Percentiles rank a stretch among this genome's conserved stretches.
Evolutionary conservation across 805 yeast species (phyloP).

Genomic region (Saccharomyces mikatae): DNA sequence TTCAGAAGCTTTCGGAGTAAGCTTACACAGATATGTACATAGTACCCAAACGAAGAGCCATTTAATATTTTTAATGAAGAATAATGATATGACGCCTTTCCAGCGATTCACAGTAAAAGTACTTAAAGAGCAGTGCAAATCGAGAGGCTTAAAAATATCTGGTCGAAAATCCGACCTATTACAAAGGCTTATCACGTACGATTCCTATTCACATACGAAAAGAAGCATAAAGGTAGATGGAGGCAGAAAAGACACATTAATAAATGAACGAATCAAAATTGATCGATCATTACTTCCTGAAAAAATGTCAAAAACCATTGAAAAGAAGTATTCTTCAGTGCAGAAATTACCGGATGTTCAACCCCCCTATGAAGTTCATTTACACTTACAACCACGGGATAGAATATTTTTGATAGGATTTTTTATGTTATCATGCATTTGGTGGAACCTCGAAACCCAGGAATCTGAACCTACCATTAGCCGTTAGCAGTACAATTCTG

Average conservation of each 20-base stretch:
- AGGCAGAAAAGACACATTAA: not conserved
- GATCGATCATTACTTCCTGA: not conserved
- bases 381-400: not conserved
- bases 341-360: not conserved
- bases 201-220: not conserved
- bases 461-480: not conserved
- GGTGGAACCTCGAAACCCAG: not conserved
- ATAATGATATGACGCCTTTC: constrained; percentile 19
- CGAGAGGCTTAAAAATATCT: constrained; percentile 50
- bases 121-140: constrained; percentile 50
- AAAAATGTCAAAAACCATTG: not conserved
- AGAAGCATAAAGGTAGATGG: not conserved
- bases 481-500: not conserved
- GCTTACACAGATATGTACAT: constrained; percentile 20
- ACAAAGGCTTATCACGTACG: constrained; percentile 14
- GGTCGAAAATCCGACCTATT: constrained; percentile 56
- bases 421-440: not conserved
- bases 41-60: constrained; percentile 23
- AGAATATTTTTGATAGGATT: not conserved
- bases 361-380: not conserved
- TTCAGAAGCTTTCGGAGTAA: not conserved
- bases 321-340: not conserved
- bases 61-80: constrained; percentile 19
- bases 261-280: not conserved
- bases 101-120: constrained; percentile 43